Percentiles rank a stretch among this genome's conserved stretches.
Evolutionary conservation across 2,329 filamentous ascomycete genomes (phyloP).

Genomic region (Alternaria brassicicola): DNA sequence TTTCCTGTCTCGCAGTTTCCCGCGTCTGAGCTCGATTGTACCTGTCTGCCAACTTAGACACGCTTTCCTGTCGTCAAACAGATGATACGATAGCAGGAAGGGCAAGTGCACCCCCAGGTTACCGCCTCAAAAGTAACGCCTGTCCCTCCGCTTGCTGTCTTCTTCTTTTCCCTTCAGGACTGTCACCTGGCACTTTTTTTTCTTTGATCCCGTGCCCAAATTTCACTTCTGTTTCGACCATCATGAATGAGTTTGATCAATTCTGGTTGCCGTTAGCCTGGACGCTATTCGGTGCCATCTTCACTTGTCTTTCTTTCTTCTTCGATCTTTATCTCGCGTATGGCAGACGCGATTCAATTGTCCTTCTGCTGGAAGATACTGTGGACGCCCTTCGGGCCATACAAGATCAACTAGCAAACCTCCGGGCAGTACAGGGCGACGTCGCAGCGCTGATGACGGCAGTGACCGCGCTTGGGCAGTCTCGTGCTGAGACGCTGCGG

Average conservation of each 20-base stretch:
- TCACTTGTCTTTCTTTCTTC: background rate
- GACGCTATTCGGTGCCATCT: background rate
- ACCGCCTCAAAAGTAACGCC: background rate
- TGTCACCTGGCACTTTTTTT: no score
- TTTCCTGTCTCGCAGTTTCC: background rate
- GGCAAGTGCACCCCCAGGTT: background rate
- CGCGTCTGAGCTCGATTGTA: background rate
- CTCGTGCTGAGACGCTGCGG: background rate
- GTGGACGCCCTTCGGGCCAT: background rate
- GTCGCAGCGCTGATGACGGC: background rate
- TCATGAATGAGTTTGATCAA: no score
- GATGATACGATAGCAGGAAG: background rate
- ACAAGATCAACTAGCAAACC: background rate
- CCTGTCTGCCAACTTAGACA: background rate
- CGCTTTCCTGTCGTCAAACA: background rate
- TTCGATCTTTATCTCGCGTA: background rate
- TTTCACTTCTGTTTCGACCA: no score
- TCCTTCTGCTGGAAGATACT: rapidly evolving
- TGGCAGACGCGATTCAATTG: background rate
- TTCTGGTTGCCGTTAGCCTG: background rate
- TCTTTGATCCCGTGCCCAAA: no score
- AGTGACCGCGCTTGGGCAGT: background rate
- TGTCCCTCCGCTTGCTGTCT: background rate
- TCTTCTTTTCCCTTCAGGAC: background rate
- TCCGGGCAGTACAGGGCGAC: background rate